Evolutionary conservation across 768 basidiomycete genomes (phyloP).

Genomic region (Candolleomyces efflorescens): DNA sequence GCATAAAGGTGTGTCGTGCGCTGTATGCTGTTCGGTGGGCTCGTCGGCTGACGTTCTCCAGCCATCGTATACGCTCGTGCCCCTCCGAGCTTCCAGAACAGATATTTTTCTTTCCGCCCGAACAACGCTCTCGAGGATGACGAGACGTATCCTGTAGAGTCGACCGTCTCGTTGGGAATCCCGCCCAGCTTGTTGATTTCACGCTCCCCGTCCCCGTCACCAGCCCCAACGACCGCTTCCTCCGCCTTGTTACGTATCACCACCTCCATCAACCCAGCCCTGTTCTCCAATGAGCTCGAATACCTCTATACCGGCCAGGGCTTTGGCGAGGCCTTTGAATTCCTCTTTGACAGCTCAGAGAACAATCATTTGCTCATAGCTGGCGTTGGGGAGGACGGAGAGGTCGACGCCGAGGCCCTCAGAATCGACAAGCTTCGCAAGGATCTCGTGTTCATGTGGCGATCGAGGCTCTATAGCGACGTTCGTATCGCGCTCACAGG

Average conservation of each 20-base stretch:
- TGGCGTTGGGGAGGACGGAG: constrained; percentile 25
- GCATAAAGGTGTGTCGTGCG: constrained; percentile 78
- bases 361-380: constrained; percentile 28
- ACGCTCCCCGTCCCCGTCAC: constrained; percentile 32
- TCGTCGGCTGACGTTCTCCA: constrained; percentile 20
- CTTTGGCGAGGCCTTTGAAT: constrained; percentile 83
- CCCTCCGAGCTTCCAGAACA: constrained; percentile 84
- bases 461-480: constrained; percentile 90
- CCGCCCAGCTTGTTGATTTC: constrained; percentile 23
- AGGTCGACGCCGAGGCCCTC: constrained; percentile 37
- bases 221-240: constrained; percentile 32
- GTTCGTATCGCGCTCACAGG: constrained; percentile 77
- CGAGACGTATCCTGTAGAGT: constrained; percentile 48
- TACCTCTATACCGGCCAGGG: constrained; percentile 93
- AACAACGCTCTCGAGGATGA: constrained; percentile 28
- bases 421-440: constrained; percentile 84
- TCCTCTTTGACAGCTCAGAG: constrained; percentile 72
- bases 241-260: constrained; percentile 55
- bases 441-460: constrained; percentile 96
- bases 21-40: constrained; percentile 2
- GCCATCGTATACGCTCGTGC: constrained; percentile 95
- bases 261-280: constrained; percentile 66
- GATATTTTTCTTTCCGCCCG: constrained; percentile 80
- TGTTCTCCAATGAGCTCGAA: constrained; percentile 89
- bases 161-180: constrained; percentile 51